Evolutionary conservation across 305 asterid genomes (phyloP).

Genomic region (Withania somnifera): DNA sequence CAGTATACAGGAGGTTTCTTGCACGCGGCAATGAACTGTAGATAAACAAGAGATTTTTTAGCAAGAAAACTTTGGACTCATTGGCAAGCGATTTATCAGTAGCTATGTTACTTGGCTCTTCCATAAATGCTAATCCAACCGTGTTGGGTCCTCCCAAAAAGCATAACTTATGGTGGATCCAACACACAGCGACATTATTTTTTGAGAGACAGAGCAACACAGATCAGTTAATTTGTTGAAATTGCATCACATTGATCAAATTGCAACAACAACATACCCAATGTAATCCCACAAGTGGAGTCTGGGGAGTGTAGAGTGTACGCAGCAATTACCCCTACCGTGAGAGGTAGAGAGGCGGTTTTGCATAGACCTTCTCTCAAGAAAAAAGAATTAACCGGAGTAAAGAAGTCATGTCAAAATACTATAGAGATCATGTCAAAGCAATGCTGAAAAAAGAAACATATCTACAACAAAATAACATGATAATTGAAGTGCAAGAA

Average conservation of each 20-base stretch:
- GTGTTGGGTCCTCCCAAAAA: neutral
- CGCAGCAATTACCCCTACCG: no score
- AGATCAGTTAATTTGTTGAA: neutral
- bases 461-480: no score
- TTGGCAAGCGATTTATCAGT: neutral
- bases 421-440: no score
- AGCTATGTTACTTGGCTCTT: neutral
- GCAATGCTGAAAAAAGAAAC: no score
- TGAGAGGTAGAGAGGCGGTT: no score
- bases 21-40: constrained; percentile 81
- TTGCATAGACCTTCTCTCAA: no score
- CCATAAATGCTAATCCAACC: neutral
- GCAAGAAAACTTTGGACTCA: neutral
- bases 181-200: neutral
- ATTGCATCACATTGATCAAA: neutral
- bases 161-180: neutral
- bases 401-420: no score
- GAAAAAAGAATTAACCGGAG: no score
- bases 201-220: neutral
- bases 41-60: neutral
- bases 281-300: no score
- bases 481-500: no score
- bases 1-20: constrained; percentile 89
- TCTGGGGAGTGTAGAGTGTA: no score
- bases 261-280: neutral